Conservation (phyloP, 1,139 yeast species). For the Debaryomyces sp. region DNA sequence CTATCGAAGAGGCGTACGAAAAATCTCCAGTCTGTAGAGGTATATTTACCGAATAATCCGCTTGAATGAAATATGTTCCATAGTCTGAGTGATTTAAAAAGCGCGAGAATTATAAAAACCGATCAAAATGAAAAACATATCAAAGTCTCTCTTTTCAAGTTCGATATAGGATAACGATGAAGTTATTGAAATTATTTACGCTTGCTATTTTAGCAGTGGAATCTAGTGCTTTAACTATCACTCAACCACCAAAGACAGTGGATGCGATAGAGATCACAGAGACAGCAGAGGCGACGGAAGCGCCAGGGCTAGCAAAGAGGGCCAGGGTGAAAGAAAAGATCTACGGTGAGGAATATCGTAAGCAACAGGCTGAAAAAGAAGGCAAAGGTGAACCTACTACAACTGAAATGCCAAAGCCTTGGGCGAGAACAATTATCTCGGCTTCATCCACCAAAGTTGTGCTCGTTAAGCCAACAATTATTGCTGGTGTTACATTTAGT, state of each 20-base stretch:
- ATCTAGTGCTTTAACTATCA: constrained; percentile 13
- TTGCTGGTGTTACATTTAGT: constrained; percentile 79
- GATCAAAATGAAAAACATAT: background rate
- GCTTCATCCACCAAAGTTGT: constrained; percentile 52
- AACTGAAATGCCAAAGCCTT: constrained; percentile 43
- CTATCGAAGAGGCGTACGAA: background rate
- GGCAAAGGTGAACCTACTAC: constrained; percentile 13
- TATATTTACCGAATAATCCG: background rate
- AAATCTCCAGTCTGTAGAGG: background rate
- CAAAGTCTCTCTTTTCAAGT: background rate
- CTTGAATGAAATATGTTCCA: background rate
- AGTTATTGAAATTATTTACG: constrained; percentile 10
- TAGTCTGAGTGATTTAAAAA: background rate
- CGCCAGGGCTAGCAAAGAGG: constrained; percentile 28
- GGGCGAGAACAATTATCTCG: constrained; percentile 67
- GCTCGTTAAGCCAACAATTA: constrained; percentile 77
- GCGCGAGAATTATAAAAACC: constrained; percentile 1
- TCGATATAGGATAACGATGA: constrained; percentile 4
- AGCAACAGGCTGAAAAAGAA: constrained; percentile 27
- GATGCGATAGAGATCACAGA: constrained; percentile 10
- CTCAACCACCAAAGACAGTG: constrained; percentile 13
- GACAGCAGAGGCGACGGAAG: constrained; percentile 9
- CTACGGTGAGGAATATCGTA: constrained; percentile 43
- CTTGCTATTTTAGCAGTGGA: constrained; percentile 11
- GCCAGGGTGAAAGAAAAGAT: constrained; percentile 33